A percentile compares a stretch with the other conserved stretches of the same genome.
Evolutionary conservation across 257 asterid genomes (phyloP).

Genomic region (Henckelia pumila): DNA sequence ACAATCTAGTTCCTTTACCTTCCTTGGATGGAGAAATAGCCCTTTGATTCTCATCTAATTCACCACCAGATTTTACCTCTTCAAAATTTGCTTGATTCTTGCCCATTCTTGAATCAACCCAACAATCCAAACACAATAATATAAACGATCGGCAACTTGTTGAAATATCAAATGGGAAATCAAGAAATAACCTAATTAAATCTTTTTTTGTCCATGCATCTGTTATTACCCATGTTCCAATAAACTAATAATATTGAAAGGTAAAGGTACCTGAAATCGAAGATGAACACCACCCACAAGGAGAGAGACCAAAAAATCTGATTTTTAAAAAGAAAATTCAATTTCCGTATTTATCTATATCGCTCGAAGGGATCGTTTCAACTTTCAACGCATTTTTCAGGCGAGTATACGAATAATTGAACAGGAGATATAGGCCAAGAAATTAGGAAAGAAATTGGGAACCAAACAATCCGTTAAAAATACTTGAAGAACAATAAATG

Average conservation of each 20-base stretch:
- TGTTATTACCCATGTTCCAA: neutral
- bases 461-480: slow-evolving; percentile 15
- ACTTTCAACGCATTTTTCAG: slow-evolving; percentile 7
- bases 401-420: slow-evolving; percentile 25
- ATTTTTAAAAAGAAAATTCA: slow-evolving; percentile 1
- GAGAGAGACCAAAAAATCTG: slow-evolving; percentile 9
- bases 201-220: neutral
- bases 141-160: slow-evolving; percentile 1
- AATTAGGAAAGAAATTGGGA: slow-evolving; percentile 3
- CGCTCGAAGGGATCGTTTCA: slow-evolving; percentile 15
- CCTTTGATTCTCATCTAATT: slow-evolving; percentile 35
- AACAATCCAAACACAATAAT: slow-evolving; percentile 22
- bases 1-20: slow-evolving; percentile 68
- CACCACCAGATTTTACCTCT: slow-evolving; percentile 24
- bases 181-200: neutral
- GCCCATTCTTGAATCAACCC: slow-evolving; percentile 48
- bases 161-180: neutral
- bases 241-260: neutral
- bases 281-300: slow-evolving; percentile 24
- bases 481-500: slow-evolving; percentile 8
- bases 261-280: slow-evolving; percentile 29
- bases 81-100: slow-evolving; percentile 33
- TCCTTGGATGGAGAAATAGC: slow-evolving; percentile 28
- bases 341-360: neutral
- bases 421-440: slow-evolving; percentile 24